Base-by-base conservation (phyloP, 176 grass and related monocot species). In the Avena insularis region DNA sequence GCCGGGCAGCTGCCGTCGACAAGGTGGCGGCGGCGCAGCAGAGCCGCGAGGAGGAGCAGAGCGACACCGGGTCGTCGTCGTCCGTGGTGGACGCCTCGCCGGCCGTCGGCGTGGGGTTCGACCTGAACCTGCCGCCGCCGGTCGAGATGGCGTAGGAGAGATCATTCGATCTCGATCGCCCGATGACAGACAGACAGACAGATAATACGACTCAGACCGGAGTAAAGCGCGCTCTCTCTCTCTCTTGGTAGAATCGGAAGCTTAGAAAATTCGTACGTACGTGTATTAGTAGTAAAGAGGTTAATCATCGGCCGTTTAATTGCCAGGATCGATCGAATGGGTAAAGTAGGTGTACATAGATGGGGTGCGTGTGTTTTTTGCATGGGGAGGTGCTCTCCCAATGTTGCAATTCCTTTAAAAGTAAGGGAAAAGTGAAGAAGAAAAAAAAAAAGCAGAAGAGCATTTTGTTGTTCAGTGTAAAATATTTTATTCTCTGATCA, bases 71-170 rank as follows among this genome's bases (percentile, higher is more conserved):
- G 23, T 95, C 95, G 36, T 93, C 89, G 79, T 93, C 87, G 50
- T 93, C 91, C 69, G 89, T 95, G 81, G 91, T 93, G 82, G 94
- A 96, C 82, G 71, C 89, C 38, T 75, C 63, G 13, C 91, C 87
- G 83, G 87, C 89, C 15, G 38, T 88, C 63, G 62, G 48, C 77
- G 82, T 97, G 27, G 87, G 85, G 56, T 63, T 97, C 29, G 93
- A 97, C 78, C 95, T 97, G 57, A 97, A 97, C 84, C 80, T 92
- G 65, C 89, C 89, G 14, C 93, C 95, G 63, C 95, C 87, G 73
- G 8, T 76, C 4, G 91, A 97, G 85, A 69, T 69, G 79, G 91
- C 77, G 0, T 89, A 91, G 83, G 43, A 5, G 16, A 1, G 5
- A 4, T 23, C 17, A 5, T 12, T 11, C 71, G n/a, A 51, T 49